Percentiles rank a stretch among this genome's conserved stretches.
Conservation (phyloP, 768 basidiomycete species). For the Glaciozyma antarctica region DNA sequence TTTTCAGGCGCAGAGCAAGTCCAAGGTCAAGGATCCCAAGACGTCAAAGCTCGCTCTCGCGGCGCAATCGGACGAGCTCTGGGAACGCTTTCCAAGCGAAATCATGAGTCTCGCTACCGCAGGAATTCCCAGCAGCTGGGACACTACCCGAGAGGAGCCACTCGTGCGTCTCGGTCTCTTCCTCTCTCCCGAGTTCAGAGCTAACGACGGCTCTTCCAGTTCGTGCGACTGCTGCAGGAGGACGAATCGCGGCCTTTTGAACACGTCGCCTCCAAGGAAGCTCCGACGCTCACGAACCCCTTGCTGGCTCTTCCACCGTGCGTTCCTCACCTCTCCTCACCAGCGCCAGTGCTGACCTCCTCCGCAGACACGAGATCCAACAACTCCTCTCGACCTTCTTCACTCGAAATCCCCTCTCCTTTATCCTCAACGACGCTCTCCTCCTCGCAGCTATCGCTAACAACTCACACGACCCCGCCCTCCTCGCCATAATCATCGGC, state of each 20-base stretch:
- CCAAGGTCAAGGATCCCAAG: not conserved
- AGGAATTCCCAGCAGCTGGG: not conserved
- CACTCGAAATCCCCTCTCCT: not conserved
- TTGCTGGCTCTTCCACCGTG: not conserved
- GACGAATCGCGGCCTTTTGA: not conserved
- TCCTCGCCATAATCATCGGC: not conserved
- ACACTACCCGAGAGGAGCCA: not conserved
- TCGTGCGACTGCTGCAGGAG: not conserved
- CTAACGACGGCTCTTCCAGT: not conserved
- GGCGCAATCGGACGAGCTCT: not conserved
- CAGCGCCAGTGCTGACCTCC: not conserved
- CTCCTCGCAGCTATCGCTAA: not conserved
- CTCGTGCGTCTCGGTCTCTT: not conserved
- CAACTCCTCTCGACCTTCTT: not conserved
- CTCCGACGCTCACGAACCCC: not conserved
- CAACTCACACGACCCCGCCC: not conserved
- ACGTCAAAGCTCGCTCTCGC: not conserved
- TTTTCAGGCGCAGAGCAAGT: not conserved
- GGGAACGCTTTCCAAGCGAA: not conserved
- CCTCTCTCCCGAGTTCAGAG: not conserved
- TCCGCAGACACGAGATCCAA: not conserved
- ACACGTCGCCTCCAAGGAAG: not conserved
- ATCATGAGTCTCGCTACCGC: not conserved
- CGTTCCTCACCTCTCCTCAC: not conserved
- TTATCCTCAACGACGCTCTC: not conserved